Percentiles rank a stretch among this genome's conserved stretches.
Conservation (phyloP, 2,329 filamentous ascomycete species). For the Bisporella sp. region DNA sequence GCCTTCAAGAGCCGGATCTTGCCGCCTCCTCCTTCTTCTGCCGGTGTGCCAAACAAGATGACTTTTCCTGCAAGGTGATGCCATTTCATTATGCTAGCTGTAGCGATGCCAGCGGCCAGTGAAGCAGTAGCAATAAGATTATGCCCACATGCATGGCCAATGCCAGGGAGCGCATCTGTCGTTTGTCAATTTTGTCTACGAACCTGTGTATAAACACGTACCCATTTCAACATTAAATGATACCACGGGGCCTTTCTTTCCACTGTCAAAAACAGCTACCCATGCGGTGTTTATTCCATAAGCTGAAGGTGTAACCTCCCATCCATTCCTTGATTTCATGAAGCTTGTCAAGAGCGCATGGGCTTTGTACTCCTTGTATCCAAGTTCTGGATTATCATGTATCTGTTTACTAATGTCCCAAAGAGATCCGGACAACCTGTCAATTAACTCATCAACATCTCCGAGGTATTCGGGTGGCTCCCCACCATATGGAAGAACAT, state of each 20-base stretch:
- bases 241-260: slow-evolving; percentile 34
- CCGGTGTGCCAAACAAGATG: slow-evolving; percentile 18
- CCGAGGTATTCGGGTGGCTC: too few relatives aligned
- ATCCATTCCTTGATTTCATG: slow-evolving; percentile 35
- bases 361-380: slow-evolving; percentile 42
- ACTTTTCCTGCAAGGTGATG: slow-evolving; percentile 16
- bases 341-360: slow-evolving; percentile 40
- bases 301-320: slow-evolving; percentile 37
- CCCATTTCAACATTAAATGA: slow-evolving; percentile 36
- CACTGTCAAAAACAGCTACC: slow-evolving; percentile 29
- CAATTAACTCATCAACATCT: too few relatives aligned
- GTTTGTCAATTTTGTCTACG: not conserved
- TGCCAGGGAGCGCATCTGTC: slow-evolving; percentile 33
- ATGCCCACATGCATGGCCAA: slow-evolving; percentile 35
- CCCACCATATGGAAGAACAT: too few relatives aligned
- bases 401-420: slow-evolving; percentile 22
- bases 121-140: slow-evolving; percentile 32
- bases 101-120: slow-evolving; percentile 30
- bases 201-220: slow-evolving; percentile 10
- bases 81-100: slow-evolving; percentile 11
- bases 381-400: slow-evolving; percentile 39
- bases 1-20: slow-evolving; percentile 35
- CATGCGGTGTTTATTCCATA: slow-evolving; percentile 45
- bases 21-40: slow-evolving; percentile 19
- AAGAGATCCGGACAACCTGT: too few relatives aligned